Evolutionary conservation across 495 filamentous ascomycete species (phyloP).

Genomic region (Penicillium canescens): DNA sequence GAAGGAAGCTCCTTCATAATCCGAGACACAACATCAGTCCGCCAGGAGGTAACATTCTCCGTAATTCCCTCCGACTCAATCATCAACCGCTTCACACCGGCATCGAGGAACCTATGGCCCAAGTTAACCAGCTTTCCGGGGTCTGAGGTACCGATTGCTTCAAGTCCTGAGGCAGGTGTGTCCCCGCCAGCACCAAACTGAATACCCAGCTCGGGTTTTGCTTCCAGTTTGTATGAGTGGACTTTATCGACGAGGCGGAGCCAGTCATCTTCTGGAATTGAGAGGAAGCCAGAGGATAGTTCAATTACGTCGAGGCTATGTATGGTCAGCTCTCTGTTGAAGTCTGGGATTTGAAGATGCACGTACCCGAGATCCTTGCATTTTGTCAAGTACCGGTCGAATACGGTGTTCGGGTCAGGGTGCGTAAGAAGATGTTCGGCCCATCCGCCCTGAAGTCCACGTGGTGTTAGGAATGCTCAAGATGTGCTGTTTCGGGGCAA

Average conservation of each 20-base stretch:
- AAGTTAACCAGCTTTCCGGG: constrained; percentile 50
- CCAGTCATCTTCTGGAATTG: constrained; percentile 57
- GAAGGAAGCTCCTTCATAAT: constrained; percentile 54
- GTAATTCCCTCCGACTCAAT: constrained; percentile 65
- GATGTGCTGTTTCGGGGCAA: neutral
- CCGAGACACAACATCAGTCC: constrained; percentile 56
- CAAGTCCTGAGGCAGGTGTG: constrained; percentile 48
- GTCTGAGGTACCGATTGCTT: constrained; percentile 53
- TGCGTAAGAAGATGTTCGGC: constrained; percentile 56
- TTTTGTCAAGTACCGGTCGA: constrained; percentile 52
- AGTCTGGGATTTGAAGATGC: neutral
- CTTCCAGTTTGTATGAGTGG: constrained; percentile 48
- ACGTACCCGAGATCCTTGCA: constrained; percentile 52
- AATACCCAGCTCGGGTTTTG: constrained; percentile 62
- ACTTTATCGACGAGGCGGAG: constrained; percentile 56
- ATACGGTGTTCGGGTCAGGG: constrained; percentile 39
- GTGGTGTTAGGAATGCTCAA: neutral
- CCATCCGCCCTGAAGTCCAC: constrained; percentile 46
- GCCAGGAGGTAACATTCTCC: constrained; percentile 57
- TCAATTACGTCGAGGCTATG: constrained; percentile 56
- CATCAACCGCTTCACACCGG: constrained; percentile 59
- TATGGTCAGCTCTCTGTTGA: neutral
- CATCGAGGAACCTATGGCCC: constrained; percentile 52
- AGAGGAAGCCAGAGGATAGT: constrained; percentile 55
- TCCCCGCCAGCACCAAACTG: constrained; percentile 63